Evolutionary conservation across 345 rosid species (phyloP).

Genomic region (Adansonia digitata): DNA sequence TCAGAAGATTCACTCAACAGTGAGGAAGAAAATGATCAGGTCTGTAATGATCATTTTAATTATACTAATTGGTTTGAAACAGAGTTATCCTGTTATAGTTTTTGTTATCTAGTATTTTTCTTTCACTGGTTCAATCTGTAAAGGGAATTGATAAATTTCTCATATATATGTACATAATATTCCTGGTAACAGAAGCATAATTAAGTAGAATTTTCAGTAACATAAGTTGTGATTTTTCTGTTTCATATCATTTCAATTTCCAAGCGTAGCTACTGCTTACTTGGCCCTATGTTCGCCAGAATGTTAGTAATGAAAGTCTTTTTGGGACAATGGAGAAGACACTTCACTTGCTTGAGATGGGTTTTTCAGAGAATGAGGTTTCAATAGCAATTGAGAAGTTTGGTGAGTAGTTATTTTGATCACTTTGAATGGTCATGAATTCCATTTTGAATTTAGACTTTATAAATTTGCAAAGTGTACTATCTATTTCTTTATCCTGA

Average conservation of each 20-base stretch:
- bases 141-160: not conserved
- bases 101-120: not conserved
- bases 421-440: not conserved
- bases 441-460: not conserved
- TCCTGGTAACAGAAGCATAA: not conserved
- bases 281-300: constrained; percentile 35
- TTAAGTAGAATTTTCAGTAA: not conserved
- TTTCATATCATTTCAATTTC: not conserved
- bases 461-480: not conserved
- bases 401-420: constrained; percentile 42
- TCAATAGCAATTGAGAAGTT: constrained; percentile 80
- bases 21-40: constrained; percentile 43
- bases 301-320: constrained; percentile 47
- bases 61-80: not conserved
- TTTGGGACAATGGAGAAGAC: constrained; percentile 85
- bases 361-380: constrained; percentile 80
- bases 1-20: constrained; percentile 25
- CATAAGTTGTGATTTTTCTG: not conserved
- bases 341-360: constrained; percentile 78
- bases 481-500: not conserved
- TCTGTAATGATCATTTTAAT: constrained; percentile 11
- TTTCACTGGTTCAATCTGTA: not conserved
- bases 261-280: constrained; percentile 13
- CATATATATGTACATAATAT: not conserved
- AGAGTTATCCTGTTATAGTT: not conserved